A percentile compares a stretch with the other conserved stretches of the same genome.
Conservation (phyloP, 129 eudicot genomes). For the Arctium minus region DNA sequence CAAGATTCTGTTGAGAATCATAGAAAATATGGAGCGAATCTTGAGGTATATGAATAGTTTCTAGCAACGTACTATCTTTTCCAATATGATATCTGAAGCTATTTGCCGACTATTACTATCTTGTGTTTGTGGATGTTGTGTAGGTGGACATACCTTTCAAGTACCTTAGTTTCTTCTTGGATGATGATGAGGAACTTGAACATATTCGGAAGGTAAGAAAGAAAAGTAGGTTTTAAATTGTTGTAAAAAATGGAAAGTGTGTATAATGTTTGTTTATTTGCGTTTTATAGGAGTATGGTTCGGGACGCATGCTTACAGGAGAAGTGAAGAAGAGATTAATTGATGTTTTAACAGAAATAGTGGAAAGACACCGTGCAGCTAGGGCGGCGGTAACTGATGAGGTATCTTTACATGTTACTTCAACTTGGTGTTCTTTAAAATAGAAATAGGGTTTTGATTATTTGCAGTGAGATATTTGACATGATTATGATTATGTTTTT, state of each 20-base stretch:
- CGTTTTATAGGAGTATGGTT: slow-evolving; percentile 71
- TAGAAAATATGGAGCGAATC: slow-evolving; percentile 81
- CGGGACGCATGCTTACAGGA: slow-evolving; percentile 94
- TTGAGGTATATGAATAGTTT: slow-evolving; percentile 53
- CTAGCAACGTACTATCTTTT: neutral
- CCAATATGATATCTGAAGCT: neutral
- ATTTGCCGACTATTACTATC: neutral
- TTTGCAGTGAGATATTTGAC: neutral
- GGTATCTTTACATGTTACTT: slow-evolving; percentile 31
- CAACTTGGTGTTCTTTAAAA: neutral
- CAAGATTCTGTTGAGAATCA: slow-evolving; percentile 86
- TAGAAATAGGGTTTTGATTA: neutral
- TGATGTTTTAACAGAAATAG: slow-evolving; percentile 68
- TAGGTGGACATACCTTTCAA: slow-evolving; percentile 93
- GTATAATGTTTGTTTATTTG: neutral
- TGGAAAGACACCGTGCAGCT: slow-evolving; percentile 86
- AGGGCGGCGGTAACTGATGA: slow-evolving; percentile 90
- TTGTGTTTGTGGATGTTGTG: slow-evolving; percentile 1
- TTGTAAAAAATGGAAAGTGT: neutral
- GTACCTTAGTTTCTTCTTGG: slow-evolving; percentile 93
- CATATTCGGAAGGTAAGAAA: slow-evolving; percentile 60
- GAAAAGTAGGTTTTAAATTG: too few species aligned
- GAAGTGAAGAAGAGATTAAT: slow-evolving; percentile 69
- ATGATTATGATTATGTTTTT: neutral
- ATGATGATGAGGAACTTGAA: slow-evolving; percentile 86